phyloP scores from a whole-genome alignment of 208 protist genomes.

The Trypanosoma theileri region DNA sequence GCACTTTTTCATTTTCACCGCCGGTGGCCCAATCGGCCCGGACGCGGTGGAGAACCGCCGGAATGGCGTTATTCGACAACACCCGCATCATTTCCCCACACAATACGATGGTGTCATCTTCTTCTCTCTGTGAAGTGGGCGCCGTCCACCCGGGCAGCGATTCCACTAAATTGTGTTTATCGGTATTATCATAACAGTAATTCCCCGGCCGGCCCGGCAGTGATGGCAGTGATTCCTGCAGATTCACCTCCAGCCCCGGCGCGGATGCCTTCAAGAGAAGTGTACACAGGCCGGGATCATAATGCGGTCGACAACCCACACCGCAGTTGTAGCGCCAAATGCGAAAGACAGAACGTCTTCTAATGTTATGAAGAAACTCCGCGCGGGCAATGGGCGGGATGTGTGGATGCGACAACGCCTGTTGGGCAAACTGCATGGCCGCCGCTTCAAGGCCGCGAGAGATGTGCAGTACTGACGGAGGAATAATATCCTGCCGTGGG shows the following conservation, averaged over 20 bases:
- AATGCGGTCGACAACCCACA: constrained; percentile 65
- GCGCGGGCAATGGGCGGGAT: constrained; percentile 19
- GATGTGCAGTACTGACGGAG: constrained; percentile 35
- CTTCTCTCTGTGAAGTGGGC: constrained; percentile 11
- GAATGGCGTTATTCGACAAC: constrained; percentile 34
- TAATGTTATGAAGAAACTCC: constrained; percentile 33
- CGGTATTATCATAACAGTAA: not conserved
- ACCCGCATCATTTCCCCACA: constrained; percentile 44
- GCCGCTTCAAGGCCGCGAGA: constrained; percentile 37
- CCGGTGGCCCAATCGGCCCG: constrained; percentile 41
- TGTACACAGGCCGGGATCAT: constrained; percentile 77
- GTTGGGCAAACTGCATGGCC: constrained; percentile 33
- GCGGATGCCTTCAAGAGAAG: constrained; percentile 40
- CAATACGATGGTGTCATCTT: constrained; percentile 36
- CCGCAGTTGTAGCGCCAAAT: constrained; percentile 57
- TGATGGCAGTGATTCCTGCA: not conserved
- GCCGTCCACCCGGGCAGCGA: constrained; percentile 12
- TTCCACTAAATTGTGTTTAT: constrained; percentile 4
- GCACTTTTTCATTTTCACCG: constrained; percentile 3
- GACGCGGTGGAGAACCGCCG: constrained; percentile 65
- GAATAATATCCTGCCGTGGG: constrained; percentile 22
- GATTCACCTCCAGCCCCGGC: constrained; percentile 58
- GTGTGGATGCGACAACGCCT: constrained; percentile 19
- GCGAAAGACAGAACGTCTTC: constrained; percentile 58
- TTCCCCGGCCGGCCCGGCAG: constrained; percentile 4